Evolutionary conservation across 441 rosid species (phyloP).

Genomic region (Erodium moschatum): DNA sequence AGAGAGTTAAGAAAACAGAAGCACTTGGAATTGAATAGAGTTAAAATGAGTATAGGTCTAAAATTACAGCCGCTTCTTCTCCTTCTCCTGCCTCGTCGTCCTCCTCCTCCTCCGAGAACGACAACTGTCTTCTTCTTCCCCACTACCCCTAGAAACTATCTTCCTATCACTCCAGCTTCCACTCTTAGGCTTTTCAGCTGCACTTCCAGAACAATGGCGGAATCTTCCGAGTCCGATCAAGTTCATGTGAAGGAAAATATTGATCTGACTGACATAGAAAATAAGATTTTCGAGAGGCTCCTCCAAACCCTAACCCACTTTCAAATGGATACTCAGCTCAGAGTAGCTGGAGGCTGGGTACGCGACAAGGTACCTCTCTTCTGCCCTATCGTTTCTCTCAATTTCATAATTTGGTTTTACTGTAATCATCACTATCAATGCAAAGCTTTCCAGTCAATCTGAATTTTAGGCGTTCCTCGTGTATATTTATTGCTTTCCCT

Average conservation of each 20-base stretch:
- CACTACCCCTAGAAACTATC: slow-evolving; percentile 8
- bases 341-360: slow-evolving; percentile 98
- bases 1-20: background rate
- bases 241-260: slow-evolving; percentile 46
- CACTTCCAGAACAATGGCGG: slow-evolving; percentile 24
- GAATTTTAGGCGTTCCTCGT: background rate
- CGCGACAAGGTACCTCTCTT: slow-evolving; percentile 70
- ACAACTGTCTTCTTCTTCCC: slow-evolving; percentile 1
- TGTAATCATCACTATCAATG: background rate
- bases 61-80: slow-evolving; percentile 31
- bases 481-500: slow-evolving; percentile 7
- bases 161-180: slow-evolving; percentile 21
- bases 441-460: background rate
- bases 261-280: slow-evolving; percentile 54
- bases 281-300: slow-evolving; percentile 55
- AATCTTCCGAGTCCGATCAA: slow-evolving; percentile 11
- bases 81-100: background rate
- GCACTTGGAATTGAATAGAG: too few species aligned
- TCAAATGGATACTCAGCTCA: slow-evolving; percentile 61
- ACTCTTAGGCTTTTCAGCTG: slow-evolving; percentile 12
- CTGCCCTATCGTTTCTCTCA: background rate
- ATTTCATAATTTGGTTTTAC: background rate
- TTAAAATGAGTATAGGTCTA: slow-evolving; percentile 24
- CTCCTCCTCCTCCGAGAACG: slow-evolving; percentile 10
- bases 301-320: slow-evolving; percentile 51